A percentile compares a stretch with the other conserved stretches of the same genome.
Conservation (phyloP, 139 green algal genomes). For the Coccomyxa sp. region DNA sequence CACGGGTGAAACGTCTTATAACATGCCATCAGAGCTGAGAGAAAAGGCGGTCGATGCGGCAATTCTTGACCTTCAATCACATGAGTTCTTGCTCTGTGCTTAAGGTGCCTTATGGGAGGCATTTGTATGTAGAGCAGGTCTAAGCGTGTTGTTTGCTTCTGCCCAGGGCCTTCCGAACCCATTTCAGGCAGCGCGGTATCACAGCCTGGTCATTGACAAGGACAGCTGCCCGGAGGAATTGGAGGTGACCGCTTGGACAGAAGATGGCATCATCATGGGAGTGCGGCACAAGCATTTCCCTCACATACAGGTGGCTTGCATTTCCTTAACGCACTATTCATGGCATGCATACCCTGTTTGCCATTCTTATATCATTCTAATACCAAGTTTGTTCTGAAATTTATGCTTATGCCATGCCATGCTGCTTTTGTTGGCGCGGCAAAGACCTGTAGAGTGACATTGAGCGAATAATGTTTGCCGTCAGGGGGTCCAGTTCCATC, state of each 20-base stretch:
- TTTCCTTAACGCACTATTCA: not conserved
- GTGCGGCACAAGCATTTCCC: constrained; percentile 79
- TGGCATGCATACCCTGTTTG: not conserved
- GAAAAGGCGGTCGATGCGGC: no score
- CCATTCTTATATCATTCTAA: not conserved
- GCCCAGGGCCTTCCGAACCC: constrained; percentile 59
- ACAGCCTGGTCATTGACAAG: constrained; percentile 91
- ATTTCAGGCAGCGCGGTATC: constrained; percentile 84
- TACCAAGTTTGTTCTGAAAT: not conserved
- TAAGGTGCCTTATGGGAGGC: no score
- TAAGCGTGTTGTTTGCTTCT: not conserved
- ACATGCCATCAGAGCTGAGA: no score
- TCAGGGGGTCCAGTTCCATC: constrained; percentile 97
- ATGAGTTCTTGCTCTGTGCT: no score
- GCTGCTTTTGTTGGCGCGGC: not conserved
- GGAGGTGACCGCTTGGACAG: constrained; percentile 94
- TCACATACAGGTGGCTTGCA: constrained; percentile 50
- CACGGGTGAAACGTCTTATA: no score
- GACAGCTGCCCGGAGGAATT: constrained; percentile 85
- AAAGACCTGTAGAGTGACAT: not conserved
- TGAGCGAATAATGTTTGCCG: not conserved
- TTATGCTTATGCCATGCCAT: not conserved
- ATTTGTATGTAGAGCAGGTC: not conserved
- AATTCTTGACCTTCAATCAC: no score
- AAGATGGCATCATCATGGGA: constrained; percentile 97